Conservation (phyloP, 352 stramenopile genomes). For the Globisporangium heterothallicum region DNA sequence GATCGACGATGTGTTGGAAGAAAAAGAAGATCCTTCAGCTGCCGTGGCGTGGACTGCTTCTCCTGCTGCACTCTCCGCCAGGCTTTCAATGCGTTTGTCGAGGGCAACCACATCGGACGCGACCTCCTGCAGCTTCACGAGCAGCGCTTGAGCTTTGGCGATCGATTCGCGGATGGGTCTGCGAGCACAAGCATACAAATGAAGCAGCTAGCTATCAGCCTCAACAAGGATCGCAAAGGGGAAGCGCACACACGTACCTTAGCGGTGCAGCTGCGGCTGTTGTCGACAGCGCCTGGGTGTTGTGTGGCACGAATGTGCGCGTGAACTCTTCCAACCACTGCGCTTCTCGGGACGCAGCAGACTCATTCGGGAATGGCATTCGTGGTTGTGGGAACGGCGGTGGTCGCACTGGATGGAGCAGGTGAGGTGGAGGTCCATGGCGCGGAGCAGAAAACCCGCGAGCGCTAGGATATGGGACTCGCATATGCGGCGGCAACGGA, state of each 20-base stretch:
- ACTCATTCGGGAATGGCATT: not conserved
- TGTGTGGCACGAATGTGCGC: not conserved
- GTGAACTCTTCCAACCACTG: conserved; percentile 14
- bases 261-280: not conserved
- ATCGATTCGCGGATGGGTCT: conserved; percentile 8
- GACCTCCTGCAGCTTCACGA: conserved; percentile 15
- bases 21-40: not conserved
- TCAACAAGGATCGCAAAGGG: too few relatives aligned
- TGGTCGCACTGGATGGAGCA: not conserved
- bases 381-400: conserved; percentile 4
- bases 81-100: conserved; percentile 7
- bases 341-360: not conserved
- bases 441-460: not conserved
- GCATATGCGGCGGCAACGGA: conserved; percentile 1
- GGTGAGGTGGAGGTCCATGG: conserved; percentile 4
- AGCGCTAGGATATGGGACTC: not conserved
- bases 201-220: too few relatives aligned
- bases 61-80: not conserved
- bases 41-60: too few relatives aligned
- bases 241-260: too few relatives aligned
- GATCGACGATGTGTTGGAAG: too few relatives aligned
- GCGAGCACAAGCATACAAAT: not conserved
- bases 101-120: conserved; percentile 16
- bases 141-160: conserved; percentile 2
- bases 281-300: not conserved